Evolutionary conservation across 305 asterid genomes (phyloP).

Genomic region (Rubia tinctorum): DNA sequence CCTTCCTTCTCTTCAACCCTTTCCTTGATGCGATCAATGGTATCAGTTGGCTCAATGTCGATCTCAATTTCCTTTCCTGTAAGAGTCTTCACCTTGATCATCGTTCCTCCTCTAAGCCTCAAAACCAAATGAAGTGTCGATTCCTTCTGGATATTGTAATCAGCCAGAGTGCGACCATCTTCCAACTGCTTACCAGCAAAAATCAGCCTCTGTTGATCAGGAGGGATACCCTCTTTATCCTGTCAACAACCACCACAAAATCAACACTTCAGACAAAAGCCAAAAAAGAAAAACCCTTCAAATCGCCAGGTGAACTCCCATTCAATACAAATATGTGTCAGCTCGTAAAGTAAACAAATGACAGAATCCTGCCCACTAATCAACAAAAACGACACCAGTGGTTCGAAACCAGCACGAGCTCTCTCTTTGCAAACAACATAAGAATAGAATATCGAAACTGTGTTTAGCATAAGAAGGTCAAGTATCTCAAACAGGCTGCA

Average conservation of each 20-base stretch:
- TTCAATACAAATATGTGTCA: neutral
- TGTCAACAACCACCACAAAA: no score
- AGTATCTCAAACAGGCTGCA: neutral
- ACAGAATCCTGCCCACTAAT: neutral
- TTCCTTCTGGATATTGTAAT: conserved; percentile 32
- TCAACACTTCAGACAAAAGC: no score
- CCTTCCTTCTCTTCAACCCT: conserved; percentile 36
- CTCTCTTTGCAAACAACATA: neutral
- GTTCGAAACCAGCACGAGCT: neutral
- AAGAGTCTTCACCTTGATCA: conserved; percentile 37
- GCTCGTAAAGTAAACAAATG: neutral
- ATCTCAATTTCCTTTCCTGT: conserved; percentile 40
- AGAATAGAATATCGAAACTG: neutral
- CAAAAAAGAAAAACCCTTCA: no score
- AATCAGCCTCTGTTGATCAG: conserved; percentile 28
- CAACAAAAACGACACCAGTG: neutral
- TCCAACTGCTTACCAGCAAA: conserved; percentile 29
- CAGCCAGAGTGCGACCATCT: conserved; percentile 35
- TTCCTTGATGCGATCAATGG: conserved; percentile 34
- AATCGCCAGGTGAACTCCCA: no score
- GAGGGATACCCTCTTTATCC: neutral
- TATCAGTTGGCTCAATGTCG: conserved; percentile 32
- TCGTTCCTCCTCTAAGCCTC: conserved; percentile 35
- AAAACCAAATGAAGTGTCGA: conserved; percentile 34
- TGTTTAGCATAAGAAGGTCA: conserved; percentile 1